phyloP scores from a whole-genome alignment of 192 early-diverging fungal species.

The Phlyctochytrium planicorne region DNA sequence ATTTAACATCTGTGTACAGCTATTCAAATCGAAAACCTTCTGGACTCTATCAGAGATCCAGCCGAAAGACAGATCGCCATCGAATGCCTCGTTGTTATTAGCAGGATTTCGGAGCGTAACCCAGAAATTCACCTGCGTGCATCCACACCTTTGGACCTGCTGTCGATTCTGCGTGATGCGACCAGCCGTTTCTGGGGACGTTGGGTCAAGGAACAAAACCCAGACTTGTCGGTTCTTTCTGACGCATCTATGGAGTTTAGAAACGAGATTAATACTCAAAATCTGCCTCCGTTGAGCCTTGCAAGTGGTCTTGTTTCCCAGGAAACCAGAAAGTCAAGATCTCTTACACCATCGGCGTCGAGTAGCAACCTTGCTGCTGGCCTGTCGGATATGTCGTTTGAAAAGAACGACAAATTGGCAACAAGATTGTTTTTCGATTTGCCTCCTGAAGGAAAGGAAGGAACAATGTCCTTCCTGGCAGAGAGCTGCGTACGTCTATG shows the following conservation, averaged over 20 bases:
- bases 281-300: neutral
- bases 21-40: slow-evolving; percentile 69
- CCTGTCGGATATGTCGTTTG: slow-evolving; percentile 43
- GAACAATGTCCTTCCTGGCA: slow-evolving; percentile 66
- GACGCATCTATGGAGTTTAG: neutral
- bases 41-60: slow-evolving; percentile 71
- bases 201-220: slow-evolving; percentile 58
- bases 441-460: slow-evolving; percentile 60
- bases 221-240: neutral
- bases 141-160: slow-evolving; percentile 52
- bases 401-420: slow-evolving; percentile 60
- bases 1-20: slow-evolving; percentile 27
- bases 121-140: slow-evolving; percentile 49
- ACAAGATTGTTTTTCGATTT: slow-evolving; percentile 78
- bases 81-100: slow-evolving; percentile 69
- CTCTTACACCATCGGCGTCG: neutral
- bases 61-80: slow-evolving; percentile 81
- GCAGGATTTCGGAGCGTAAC: slow-evolving; percentile 63
- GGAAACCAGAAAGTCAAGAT: neutral
- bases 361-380: neutral
- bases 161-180: slow-evolving; percentile 63
- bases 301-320: neutral
- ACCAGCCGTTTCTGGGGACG: slow-evolving; percentile 65
- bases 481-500: slow-evolving; percentile 34
- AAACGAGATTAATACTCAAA: neutral